Conservation (phyloP, 495 filamentous ascomycete genomes). For the Xylaria palmicola region DNA sequence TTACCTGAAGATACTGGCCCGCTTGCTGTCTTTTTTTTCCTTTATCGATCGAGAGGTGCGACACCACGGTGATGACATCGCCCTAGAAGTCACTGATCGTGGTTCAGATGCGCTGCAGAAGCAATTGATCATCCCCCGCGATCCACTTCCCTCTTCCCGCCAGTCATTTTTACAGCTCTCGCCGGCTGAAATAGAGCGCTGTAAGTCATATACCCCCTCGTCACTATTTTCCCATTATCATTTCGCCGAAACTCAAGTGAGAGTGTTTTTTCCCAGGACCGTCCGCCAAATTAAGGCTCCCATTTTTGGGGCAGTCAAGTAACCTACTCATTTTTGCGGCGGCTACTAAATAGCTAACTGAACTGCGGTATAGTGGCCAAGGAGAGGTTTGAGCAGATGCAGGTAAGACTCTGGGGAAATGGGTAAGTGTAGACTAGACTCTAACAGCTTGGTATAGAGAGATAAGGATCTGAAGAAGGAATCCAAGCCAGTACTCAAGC, state of each 20-base stretch:
- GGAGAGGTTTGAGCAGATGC: constrained; percentile 20
- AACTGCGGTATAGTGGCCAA: neutral
- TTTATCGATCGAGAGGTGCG: constrained; percentile 30
- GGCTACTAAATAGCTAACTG: neutral
- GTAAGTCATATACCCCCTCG: neutral
- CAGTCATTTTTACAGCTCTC: constrained; percentile 15
- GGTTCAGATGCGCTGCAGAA: constrained; percentile 23
- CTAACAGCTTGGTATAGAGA: constrained; percentile 13
- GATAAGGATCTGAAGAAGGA: constrained; percentile 18
- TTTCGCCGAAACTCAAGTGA: no score
- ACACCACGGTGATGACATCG: neutral
- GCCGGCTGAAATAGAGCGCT: constrained; percentile 19
- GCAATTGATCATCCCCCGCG: constrained; percentile 27
- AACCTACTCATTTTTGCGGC: neutral
- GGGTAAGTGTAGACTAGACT: no score
- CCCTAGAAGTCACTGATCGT: neutral
- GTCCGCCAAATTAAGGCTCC: neutral
- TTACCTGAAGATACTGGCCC: constrained; percentile 3
- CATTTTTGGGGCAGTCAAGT: neutral
- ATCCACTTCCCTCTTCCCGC: constrained; percentile 4
- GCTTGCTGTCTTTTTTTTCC: constrained; percentile 22
- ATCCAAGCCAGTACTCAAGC: constrained; percentile 16
- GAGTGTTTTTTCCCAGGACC: neutral
- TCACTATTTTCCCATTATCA: neutral
- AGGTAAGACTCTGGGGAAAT: constrained; percentile 10